Conservation (phyloP, 306 rosid species). For the Castanea sativa region DNA sequence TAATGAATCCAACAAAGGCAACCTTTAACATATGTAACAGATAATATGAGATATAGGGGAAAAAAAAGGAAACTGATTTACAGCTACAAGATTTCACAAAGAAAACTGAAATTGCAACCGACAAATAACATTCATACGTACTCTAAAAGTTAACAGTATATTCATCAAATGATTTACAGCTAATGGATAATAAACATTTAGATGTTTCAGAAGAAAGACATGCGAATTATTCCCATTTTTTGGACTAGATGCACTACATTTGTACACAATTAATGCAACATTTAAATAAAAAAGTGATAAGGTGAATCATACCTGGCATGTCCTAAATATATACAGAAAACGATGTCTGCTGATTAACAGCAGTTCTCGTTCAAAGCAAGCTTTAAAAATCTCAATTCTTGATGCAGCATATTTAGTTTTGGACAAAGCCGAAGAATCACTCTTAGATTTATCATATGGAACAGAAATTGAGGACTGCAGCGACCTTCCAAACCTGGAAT, state of each 20-base stretch:
- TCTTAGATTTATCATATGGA: slow-evolving; percentile 52
- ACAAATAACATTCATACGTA: neutral
- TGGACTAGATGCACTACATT: neutral
- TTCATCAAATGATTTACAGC: neutral
- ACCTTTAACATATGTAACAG: slow-evolving; percentile 45
- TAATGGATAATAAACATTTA: neutral
- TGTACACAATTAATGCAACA: neutral
- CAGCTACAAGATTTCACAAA: slow-evolving; percentile 1
- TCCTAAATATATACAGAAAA: slow-evolving; percentile 81
- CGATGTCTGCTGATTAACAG: slow-evolving; percentile 60
- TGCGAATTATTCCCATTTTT: neutral
- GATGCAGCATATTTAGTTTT: slow-evolving; percentile 52
- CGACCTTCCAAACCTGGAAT: slow-evolving; percentile 55
- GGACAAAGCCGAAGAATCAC: slow-evolving; percentile 66
- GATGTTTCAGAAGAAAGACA: neutral
- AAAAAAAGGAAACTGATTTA: neutral
- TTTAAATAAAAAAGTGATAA: neutral
- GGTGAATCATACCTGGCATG: slow-evolving; percentile 61
- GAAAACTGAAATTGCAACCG: neutral
- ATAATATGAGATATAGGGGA: neutral
- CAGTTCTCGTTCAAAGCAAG: slow-evolving; percentile 66
- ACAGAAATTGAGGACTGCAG: slow-evolving; percentile 37
- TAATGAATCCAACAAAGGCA: slow-evolving; percentile 77
- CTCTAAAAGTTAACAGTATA: neutral
- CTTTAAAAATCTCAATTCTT: slow-evolving; percentile 53